Evolutionary conservation across 2,329 filamentous ascomycete species (phyloP).

Genomic region (Pseudofabraea citricarpa): DNA sequence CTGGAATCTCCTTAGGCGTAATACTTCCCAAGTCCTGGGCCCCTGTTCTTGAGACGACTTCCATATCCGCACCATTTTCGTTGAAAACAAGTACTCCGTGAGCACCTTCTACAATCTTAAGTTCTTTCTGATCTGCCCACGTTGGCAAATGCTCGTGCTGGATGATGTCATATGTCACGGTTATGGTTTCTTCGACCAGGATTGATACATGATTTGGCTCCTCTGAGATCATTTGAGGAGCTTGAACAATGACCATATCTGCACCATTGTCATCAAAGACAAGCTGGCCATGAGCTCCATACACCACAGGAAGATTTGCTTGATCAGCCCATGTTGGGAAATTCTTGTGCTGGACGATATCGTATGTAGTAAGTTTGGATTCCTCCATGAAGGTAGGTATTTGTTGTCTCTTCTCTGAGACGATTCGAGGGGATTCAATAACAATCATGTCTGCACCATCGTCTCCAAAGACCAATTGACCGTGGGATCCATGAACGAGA

Average conservation of each 20-base stretch:
- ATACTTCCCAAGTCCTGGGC: no score
- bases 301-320: background rate
- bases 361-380: no score
- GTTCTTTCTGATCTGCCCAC: background rate
- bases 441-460: conserved; percentile 3
- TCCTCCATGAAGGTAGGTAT: background rate
- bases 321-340: conserved; percentile 6
- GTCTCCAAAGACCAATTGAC: background rate
- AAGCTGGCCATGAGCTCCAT: conserved; percentile 2
- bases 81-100: background rate
- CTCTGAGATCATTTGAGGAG: background rate
- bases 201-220: background rate
- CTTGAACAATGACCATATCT: conserved; percentile 1
- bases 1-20: no score
- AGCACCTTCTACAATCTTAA: background rate
- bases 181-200: background rate
- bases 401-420: background rate
- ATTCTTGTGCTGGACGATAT: background rate
- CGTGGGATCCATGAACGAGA: background rate
- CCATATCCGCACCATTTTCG: background rate
- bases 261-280: conserved; percentile 5
- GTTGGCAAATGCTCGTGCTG: conserved; percentile 2
- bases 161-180: background rate
- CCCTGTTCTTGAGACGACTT: no score
- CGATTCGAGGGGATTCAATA: background rate